Conservation (phyloP, 176 grass and related monocot species). For the Musa acuminata region DNA sequence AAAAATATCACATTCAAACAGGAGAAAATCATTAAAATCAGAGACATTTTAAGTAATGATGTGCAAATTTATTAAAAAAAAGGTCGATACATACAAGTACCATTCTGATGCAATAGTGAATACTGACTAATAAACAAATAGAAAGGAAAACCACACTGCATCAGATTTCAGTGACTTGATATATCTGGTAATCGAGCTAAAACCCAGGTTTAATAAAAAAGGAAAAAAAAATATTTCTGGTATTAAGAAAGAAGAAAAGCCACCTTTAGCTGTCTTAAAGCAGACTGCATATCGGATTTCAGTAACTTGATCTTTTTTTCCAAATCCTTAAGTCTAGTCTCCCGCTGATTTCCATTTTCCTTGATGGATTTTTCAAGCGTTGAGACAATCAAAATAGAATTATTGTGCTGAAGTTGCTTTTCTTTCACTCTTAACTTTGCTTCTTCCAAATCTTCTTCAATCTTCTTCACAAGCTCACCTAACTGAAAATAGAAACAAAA, state of each 20-base stretch:
- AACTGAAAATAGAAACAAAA: conserved; percentile 32
- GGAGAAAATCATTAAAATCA: too few species aligned
- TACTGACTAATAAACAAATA: too few species aligned
- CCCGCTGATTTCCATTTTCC: conserved; percentile 69
- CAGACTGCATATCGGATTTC: conserved; percentile 82
- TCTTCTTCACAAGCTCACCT: conserved; percentile 75
- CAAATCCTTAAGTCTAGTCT: conserved; percentile 73
- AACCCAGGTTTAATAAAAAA: conserved; percentile 3
- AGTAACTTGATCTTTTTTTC: conserved; percentile 74
- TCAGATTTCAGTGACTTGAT: too few species aligned
- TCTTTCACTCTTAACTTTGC: conserved; percentile 50
- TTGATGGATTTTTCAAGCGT: conserved; percentile 61
- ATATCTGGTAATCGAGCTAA: too few species aligned
- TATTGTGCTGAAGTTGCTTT: conserved; percentile 52
- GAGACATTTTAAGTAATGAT: too few species aligned
- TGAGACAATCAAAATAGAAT: conserved; percentile 54
- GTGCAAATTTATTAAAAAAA: too few species aligned
- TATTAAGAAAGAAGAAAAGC: conserved; percentile 16
- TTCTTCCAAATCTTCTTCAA: conserved; percentile 73
- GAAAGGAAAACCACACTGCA: too few species aligned
- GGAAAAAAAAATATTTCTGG: neutral
- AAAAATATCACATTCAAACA: too few species aligned
- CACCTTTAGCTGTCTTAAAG: conserved; percentile 87
- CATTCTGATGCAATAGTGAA: too few species aligned
- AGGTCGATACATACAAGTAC: too few species aligned